phyloP scores from a whole-genome alignment of 1,284 basidiomycete species.

The Ceratobasidium sp. region DNA sequence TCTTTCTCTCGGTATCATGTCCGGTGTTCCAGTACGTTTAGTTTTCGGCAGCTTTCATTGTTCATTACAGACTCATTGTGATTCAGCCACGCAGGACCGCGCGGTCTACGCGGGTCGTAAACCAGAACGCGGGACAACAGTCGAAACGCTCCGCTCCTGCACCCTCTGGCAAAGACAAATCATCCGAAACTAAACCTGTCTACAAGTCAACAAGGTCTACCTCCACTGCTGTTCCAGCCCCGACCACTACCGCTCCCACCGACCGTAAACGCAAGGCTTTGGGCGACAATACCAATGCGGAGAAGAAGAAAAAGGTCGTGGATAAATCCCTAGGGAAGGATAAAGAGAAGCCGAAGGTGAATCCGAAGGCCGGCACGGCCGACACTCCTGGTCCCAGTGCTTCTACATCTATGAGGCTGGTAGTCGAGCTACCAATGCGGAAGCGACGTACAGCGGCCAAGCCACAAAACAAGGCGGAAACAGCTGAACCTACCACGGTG shows the following conservation, averaged over 20 bases:
- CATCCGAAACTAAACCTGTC: not conserved
- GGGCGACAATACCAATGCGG: conserved; percentile 33
- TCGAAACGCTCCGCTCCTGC: not conserved
- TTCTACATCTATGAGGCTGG: conserved; percentile 14
- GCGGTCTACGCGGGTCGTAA: conserved; percentile 19
- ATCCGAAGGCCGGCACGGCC: not conserved
- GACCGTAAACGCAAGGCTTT: conserved; percentile 29
- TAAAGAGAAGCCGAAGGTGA: not conserved
- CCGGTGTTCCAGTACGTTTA: conserved; percentile 4
- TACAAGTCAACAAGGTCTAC: not conserved
- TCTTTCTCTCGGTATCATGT: conserved; percentile 9
- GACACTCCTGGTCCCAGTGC: conserved; percentile 18
- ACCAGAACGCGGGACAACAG: conserved; percentile 19
- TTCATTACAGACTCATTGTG: not conserved
- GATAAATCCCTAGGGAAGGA: conserved; percentile 15
- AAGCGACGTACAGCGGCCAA: conserved; percentile 7
- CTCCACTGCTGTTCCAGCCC: not conserved
- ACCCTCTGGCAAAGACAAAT: not conserved
- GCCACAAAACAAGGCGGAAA: not conserved
- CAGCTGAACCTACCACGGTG: not conserved
- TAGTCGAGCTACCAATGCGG: conserved; percentile 24
- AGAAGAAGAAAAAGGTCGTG: conserved; percentile 34
- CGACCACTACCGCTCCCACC: not conserved
- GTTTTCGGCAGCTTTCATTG: not conserved
- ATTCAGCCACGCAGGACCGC: conserved; percentile 16